These are phyloP conservation scores for Lactarius vividus DNA, from an alignment of 768 basidiomycete genomes.

Conservation along the genomic window DNA sequence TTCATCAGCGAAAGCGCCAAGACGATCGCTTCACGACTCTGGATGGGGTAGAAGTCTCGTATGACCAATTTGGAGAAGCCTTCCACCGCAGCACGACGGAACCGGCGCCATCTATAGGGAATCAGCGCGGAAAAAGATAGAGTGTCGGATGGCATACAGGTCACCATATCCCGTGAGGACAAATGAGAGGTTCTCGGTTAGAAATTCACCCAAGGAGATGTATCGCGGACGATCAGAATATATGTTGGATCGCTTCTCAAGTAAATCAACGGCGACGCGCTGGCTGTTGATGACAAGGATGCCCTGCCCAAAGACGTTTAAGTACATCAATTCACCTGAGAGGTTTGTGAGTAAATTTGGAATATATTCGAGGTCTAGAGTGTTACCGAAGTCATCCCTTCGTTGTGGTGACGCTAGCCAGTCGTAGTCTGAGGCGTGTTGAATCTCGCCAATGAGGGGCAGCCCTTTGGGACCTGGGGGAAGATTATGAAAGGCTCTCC, in stretches of 20 bases:
- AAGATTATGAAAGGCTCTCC: neutral
- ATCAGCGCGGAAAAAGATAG: neutral
- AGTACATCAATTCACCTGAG: neutral
- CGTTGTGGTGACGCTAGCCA: too few species aligned
- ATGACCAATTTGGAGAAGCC: neutral
- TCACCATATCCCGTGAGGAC: neutral
- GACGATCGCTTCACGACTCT: neutral
- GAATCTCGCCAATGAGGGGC: neutral
- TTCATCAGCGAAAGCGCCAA: slow-evolving; percentile 26
- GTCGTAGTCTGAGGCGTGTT: too few species aligned
- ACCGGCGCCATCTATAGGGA: neutral
- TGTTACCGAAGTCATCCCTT: too few species aligned
- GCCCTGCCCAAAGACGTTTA: neutral
- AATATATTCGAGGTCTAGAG: too few species aligned
- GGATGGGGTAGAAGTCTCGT: neutral
- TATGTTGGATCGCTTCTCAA: neutral
- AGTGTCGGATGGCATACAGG: neutral
- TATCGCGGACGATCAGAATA: neutral
- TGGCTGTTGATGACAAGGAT: neutral
- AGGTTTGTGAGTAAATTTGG: too few species aligned
- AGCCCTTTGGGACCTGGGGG: neutral
- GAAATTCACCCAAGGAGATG: neutral
- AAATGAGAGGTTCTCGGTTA: neutral
- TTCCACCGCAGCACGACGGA: neutral
- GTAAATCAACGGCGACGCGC: neutral